Evolutionary conservation across 345 rosid genomes (phyloP).

Genomic region (Bruguiera gymnorhiza): DNA sequence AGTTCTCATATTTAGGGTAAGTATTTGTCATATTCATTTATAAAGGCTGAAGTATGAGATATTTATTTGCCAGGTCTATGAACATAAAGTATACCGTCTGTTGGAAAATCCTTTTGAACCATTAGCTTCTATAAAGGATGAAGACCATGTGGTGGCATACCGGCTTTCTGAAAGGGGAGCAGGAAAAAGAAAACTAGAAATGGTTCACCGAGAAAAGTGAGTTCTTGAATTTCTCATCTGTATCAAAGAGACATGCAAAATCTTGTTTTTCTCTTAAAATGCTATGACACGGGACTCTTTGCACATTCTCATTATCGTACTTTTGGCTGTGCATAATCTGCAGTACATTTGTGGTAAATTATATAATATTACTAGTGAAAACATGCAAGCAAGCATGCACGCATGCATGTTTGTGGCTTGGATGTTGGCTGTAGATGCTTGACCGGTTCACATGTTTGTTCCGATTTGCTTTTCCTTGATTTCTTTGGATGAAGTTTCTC

Average conservation of each 20-base stretch:
- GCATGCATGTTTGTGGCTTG: background rate
- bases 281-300: background rate
- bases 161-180: conserved; percentile 51
- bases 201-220: conserved; percentile 62
- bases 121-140: conserved; percentile 60
- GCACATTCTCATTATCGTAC: background rate
- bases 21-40: conserved; percentile 1
- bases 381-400: background rate
- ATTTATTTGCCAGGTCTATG: conserved; percentile 51
- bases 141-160: conserved; percentile 79
- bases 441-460: conserved; percentile 1
- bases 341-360: background rate
- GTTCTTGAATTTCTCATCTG: background rate
- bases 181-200: conserved; percentile 64
- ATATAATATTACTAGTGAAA: background rate
- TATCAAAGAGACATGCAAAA: background rate
- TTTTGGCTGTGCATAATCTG: background rate
- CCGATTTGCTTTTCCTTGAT: background rate
- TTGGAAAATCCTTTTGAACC: conserved; percentile 50
- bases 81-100: conserved; percentile 52
- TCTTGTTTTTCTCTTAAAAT: background rate
- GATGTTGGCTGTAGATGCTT: background rate
- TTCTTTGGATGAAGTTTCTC: conserved; percentile 8
- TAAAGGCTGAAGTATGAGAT: conserved; percentile 21
- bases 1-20: background rate